These are phyloP conservation scores for Erysimum pusillum DNA, from an alignment of 441 rosid species.

Conservation along the genomic window DNA sequence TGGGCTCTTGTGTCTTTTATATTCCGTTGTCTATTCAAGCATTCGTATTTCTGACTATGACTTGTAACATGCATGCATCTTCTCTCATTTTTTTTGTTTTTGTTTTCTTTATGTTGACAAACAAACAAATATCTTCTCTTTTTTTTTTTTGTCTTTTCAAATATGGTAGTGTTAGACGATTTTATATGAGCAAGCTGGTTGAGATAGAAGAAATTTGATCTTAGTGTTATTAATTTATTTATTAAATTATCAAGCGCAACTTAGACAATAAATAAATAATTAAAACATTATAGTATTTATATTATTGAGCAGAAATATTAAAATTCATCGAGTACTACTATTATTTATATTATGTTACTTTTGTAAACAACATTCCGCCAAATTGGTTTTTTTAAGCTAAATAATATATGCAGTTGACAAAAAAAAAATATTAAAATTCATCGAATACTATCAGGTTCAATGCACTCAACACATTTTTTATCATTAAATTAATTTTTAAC, in stretches of 20 bases:
- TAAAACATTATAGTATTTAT: conserved; percentile 11
- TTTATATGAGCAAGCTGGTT: no score
- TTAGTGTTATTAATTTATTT: conserved; percentile 25
- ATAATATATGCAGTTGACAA: no score
- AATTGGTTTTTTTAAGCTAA: no score
- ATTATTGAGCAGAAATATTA: conserved; percentile 37
- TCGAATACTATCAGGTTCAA: conserved; percentile 41
- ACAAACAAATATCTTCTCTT: not conserved
- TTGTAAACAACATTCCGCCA: no score
- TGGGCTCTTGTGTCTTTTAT: no score
- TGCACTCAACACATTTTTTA: conserved; percentile 38
- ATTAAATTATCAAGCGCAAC: conserved; percentile 42
- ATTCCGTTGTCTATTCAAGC: conserved; percentile 30
- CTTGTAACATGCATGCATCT: conserved; percentile 44
- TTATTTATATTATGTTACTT: no score
- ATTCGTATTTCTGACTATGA: conserved; percentile 21
- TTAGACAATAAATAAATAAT: conserved; percentile 33
- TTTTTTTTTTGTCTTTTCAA: not conserved
- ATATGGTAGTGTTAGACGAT: not conserved
- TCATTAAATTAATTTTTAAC: conserved; percentile 29
- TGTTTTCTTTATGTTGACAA: conserved; percentile 13
- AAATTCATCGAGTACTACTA: no score
- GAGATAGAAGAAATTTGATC: no score
- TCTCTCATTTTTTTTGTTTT: not conserved
- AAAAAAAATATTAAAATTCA: conserved; percentile 31